These are phyloP conservation scores for Alternaria tenuissima DNA, from an alignment of 2,329 filamentous ascomycete species.

Conservation along the genomic window DNA sequence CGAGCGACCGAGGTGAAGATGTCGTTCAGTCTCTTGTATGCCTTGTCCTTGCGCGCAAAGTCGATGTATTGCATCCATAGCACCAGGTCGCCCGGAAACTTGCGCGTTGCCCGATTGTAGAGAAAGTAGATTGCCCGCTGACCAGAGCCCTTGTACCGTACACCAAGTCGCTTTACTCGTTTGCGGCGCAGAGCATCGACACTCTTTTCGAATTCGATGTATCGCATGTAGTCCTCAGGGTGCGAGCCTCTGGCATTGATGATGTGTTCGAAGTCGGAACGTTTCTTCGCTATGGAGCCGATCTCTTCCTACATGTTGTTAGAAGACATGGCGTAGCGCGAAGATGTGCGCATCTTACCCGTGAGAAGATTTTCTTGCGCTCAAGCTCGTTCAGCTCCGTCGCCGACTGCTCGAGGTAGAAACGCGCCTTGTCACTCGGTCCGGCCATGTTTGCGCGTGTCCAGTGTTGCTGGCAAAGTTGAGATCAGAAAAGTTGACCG, in stretches of 20 bases:
- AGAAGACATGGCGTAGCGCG: constrained; percentile 10
- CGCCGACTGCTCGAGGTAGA: constrained; percentile 90
- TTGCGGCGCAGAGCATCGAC: constrained; percentile 79
- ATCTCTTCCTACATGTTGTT: constrained; percentile 76
- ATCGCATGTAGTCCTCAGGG: constrained; percentile 81
- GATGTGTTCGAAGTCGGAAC: constrained; percentile 92
- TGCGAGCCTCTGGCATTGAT: constrained; percentile 79
- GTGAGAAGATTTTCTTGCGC: constrained; percentile 87
- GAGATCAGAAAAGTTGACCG: constrained; percentile 29
- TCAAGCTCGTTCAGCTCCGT: constrained; percentile 93
- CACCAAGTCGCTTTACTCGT: constrained; percentile 79
- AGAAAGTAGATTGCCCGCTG: constrained; percentile 88
- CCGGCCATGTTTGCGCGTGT: constrained; percentile 69
- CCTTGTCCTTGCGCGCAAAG: constrained; percentile 74
- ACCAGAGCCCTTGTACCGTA: constrained; percentile 74
- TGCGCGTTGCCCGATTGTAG: constrained; percentile 83
- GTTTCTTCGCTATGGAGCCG: constrained; percentile 83
- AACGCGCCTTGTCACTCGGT: constrained; percentile 91
- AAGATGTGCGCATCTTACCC: constrained; percentile 58
- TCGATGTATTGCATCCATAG: constrained; percentile 92
- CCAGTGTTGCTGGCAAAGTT: constrained; percentile 19
- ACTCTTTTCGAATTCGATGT: constrained; percentile 76
- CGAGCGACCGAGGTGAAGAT: constrained; percentile 75
- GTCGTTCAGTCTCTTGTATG: constrained; percentile 67
- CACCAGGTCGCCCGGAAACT: constrained; percentile 80